Conservation (phyloP, 2,329 filamentous ascomycete species). For the Fusarium domesticum region DNA sequence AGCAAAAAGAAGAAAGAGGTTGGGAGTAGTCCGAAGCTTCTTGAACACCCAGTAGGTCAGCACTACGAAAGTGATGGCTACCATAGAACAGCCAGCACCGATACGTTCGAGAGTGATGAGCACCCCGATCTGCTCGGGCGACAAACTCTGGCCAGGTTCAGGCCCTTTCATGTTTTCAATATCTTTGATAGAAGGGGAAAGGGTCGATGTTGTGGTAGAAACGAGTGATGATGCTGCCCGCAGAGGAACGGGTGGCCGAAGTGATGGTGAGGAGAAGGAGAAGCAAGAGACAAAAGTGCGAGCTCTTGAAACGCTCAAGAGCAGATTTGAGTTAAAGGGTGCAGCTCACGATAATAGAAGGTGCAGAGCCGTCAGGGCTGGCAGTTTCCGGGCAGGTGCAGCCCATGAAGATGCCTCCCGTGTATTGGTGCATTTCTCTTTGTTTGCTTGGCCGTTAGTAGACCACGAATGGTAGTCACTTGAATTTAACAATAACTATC, state of each 20-base stretch:
- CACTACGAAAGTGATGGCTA: conserved; percentile 49
- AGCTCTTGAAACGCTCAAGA: background rate
- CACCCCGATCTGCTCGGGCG: conserved; percentile 38
- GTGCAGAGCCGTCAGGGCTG: background rate
- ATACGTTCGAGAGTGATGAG: conserved; percentile 52
- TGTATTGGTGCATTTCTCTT: background rate
- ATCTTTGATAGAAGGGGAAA: background rate
- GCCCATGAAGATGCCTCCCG: background rate
- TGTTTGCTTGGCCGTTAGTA: too few species aligned
- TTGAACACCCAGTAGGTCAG: conserved; percentile 49
- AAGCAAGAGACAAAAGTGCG: background rate
- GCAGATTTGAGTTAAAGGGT: background rate
- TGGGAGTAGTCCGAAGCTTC: conserved; percentile 54
- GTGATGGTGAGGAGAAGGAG: background rate
- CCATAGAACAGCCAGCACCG: conserved; percentile 52
- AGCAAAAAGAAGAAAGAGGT: conserved; percentile 45
- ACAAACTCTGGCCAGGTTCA: conserved; percentile 24
- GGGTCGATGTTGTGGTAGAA: background rate
- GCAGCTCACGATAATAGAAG: background rate
- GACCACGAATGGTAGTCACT: background rate
- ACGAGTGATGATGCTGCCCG: background rate
- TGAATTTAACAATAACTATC: too few species aligned
- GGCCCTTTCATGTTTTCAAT: conserved; percentile 17
- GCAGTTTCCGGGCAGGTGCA: background rate
- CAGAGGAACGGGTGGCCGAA: background rate